Base-by-base conservation (phyloP, 2,329 filamentous ascomycete genomes). In the Pseudogymnoascus sp. region DNA sequence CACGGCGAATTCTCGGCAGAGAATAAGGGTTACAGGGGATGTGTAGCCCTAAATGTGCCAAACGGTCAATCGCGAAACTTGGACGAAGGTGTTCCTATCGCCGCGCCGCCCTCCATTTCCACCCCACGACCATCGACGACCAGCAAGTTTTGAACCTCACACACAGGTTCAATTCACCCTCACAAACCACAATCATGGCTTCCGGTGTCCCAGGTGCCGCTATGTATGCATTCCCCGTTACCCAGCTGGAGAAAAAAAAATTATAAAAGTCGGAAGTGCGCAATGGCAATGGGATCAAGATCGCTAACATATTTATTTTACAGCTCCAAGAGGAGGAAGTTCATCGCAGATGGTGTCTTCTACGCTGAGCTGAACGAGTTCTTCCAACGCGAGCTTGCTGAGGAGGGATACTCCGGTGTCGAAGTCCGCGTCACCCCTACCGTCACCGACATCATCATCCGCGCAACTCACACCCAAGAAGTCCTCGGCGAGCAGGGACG, bases 361-460 rank as follows among this genome's bases (percentile, higher is more conserved):
- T 99, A 97, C 82, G 94, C 94, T 85, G 94, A 99, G 84, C 85
- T 99, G 81, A 99, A 99, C 89, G 94, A 99, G 85, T 99, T 99
- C 89, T 99, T 99, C 91, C 94, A 97, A 87, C 93, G 94, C 81
- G 94, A 99, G 84, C 86, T 99, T 78, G 94, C 94, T 78, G 94
- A 99, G 88, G 95, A 99, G 85, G 94, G 94, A 75, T 99, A 99
- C 88, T 99, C 94, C 63, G 94, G 94, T 79, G 94, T 99, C 79
- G 95, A 99, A 85, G 94, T 99, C 83, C 91, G 95, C 85, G 94
- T 99, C 74, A 99, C 94, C 74, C 94, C 94, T 72, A 99, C 94
- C 79, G 94, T 99, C 78, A 99, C 94, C 85, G 94, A 97, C 83
- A 97, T 97, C 87, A 97, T 99, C 87, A 96, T 99, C 86, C 94